Evolutionary conservation across 179 eudicot genomes (phyloP).

Genomic region (Nepenthes alata): DNA sequence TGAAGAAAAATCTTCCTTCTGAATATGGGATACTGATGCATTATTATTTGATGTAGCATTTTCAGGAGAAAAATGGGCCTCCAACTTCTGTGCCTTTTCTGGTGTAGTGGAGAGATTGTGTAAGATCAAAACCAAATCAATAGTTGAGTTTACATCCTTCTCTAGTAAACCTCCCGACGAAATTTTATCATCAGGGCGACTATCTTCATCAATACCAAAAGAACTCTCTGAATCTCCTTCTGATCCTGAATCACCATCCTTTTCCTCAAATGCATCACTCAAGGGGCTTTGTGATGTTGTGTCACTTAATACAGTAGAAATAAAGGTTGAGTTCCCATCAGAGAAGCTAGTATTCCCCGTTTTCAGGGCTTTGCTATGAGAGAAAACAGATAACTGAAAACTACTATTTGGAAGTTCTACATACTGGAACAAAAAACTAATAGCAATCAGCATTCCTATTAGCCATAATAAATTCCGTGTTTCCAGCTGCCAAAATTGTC

Average conservation of each 20-base stretch:
- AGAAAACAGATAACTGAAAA: slow-evolving; percentile 30
- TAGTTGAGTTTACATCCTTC: slow-evolving; percentile 9
- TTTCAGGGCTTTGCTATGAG: slow-evolving; percentile 15
- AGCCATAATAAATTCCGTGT: slow-evolving; percentile 49
- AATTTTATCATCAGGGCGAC: slow-evolving; percentile 20
- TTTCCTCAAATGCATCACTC: not conserved
- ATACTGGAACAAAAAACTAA: slow-evolving; percentile 36
- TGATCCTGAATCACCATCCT: slow-evolving; percentile 3
- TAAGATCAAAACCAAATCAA: not conserved
- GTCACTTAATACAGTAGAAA: slow-evolving; percentile 5
- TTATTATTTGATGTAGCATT: slow-evolving; percentile 8
- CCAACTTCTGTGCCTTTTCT: slow-evolving; percentile 1
- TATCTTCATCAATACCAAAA: slow-evolving; percentile 5
- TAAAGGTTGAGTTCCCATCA: slow-evolving; percentile 8
- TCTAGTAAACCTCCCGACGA: slow-evolving; percentile 3
- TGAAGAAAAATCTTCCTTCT: slow-evolving; percentile 6
- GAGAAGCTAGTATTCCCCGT: not conserved
- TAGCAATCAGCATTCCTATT: slow-evolving; percentile 29
- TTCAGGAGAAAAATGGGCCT: slow-evolving; percentile 6
- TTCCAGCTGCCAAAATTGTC: slow-evolving; percentile 21
- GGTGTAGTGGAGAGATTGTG: slow-evolving; percentile 2
- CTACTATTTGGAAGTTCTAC: slow-evolving; percentile 44
- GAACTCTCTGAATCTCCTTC: slow-evolving; percentile 10
- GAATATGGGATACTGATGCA: slow-evolving; percentile 7
- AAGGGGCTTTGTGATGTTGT: slow-evolving; percentile 1